Evolutionary conservation across 1,139 yeast genomes (phyloP).

Genomic region (Kodamaea fungicola): DNA sequence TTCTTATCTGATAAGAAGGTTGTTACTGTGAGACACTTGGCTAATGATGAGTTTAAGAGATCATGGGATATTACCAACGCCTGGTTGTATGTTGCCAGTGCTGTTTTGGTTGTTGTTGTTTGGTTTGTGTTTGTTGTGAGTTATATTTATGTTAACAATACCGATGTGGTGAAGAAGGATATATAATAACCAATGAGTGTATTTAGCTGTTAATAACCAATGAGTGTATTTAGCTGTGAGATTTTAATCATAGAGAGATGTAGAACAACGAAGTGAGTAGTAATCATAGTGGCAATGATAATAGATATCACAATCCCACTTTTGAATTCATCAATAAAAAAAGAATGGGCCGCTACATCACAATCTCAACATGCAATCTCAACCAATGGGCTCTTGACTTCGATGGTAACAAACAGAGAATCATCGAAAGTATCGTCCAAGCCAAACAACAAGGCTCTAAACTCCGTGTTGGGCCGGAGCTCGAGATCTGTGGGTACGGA

Average conservation of each 20-base stretch:
- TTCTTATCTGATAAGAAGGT: conserved; percentile 63
- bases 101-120: conserved; percentile 62
- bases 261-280: no score
- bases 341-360: conserved; percentile 53
- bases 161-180: conserved; percentile 30
- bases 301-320: no score
- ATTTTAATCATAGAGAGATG: no score
- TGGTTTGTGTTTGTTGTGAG: conserved; percentile 75
- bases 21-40: conserved; percentile 88
- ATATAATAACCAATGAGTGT: conserved; percentile 10
- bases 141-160: conserved; percentile 50
- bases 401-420: conserved; percentile 93
- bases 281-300: no score
- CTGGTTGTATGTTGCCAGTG: conserved; percentile 82
- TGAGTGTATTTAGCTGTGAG: no score
- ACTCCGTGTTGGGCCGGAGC: conserved; percentile 93
- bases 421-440: conserved; percentile 68
- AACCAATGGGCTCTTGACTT: conserved; percentile 99
- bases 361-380: conserved; percentile 64
- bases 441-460: conserved; percentile 78
- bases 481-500: conserved; percentile 92
- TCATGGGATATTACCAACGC: conserved; percentile 92
- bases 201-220: no score
- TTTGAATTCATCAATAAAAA: no score
- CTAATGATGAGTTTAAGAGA: conserved; percentile 92